phyloP scores from a whole-genome alignment of 768 basidiomycete species.

The Lepiota brunneoincarnata region DNA sequence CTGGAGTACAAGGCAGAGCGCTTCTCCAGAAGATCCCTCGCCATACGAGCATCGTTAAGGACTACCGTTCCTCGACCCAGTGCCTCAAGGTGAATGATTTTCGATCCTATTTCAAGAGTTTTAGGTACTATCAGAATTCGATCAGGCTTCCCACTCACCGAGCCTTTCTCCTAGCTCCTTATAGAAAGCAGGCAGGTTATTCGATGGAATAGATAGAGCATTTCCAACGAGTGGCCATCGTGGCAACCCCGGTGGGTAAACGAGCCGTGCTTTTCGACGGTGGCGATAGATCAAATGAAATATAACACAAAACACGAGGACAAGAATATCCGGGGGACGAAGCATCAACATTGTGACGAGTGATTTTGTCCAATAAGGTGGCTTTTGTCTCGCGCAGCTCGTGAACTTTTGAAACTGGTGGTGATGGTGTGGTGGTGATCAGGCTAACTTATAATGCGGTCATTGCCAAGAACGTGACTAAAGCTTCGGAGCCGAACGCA shows the following conservation, averaged over 20 bases:
- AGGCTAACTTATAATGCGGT: too few relatives aligned
- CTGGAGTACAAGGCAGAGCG: conserved; percentile 11
- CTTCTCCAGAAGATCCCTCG: conserved; percentile 12
- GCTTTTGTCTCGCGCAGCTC: too few relatives aligned
- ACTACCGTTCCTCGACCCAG: conserved; percentile 4
- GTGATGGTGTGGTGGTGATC: too few relatives aligned
- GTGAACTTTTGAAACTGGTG: too few relatives aligned
- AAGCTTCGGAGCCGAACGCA: too few relatives aligned
- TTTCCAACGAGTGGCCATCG: conserved; percentile 13
- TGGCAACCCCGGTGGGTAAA: conserved; percentile 6
- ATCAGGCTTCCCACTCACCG: conserved; percentile 1
- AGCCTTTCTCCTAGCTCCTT: conserved; percentile 10
- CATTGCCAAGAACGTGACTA: too few relatives aligned
- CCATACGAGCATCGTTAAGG: conserved; percentile 7
- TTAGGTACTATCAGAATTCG: background rate
- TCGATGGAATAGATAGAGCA: conserved; percentile 9
- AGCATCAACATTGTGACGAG: too few relatives aligned
- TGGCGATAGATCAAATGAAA: conserved; percentile 4
- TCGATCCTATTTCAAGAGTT: background rate
- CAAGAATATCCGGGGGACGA: too few relatives aligned
- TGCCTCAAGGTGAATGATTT: conserved; percentile 8
- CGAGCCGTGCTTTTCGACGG: background rate
- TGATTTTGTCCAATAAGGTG: too few relatives aligned
- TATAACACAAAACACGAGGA: too few relatives aligned
- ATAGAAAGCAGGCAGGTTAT: conserved; percentile 1